Percentiles rank a stretch among this genome's conserved stretches.
Evolutionary conservation across 2,329 filamentous ascomycete species (phyloP).

Genomic region (Fusarium transvaalense): DNA sequence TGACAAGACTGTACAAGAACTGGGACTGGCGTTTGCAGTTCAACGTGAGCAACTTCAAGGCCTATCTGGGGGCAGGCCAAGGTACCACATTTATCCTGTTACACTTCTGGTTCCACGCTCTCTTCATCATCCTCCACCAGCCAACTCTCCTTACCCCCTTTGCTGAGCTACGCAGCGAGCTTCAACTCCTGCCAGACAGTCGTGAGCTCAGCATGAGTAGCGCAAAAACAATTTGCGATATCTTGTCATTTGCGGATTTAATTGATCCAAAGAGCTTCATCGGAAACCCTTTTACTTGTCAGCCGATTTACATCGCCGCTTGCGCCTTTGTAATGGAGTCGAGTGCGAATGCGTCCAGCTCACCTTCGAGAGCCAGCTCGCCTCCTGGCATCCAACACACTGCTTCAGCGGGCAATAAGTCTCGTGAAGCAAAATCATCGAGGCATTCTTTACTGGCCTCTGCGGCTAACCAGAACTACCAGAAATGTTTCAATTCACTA

Average conservation of each 20-base stretch:
- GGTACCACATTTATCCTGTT: constrained; percentile 88
- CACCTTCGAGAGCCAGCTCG: constrained; percentile 67
- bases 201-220: constrained; percentile 87
- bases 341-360: constrained; percentile 74
- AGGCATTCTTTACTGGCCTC: constrained; percentile 84
- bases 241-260: constrained; percentile 85
- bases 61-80: constrained; percentile 83
- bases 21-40: constrained; percentile 83
- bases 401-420: constrained; percentile 12
- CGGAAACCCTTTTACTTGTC: constrained; percentile 88
- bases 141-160: constrained; percentile 86
- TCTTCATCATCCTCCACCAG: constrained; percentile 87
- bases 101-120: constrained; percentile 89
- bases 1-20: constrained; percentile 78
- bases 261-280: constrained; percentile 89
- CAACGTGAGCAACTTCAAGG: constrained; percentile 86
- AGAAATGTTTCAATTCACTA: constrained; percentile 85
- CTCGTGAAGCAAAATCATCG: constrained; percentile 56
- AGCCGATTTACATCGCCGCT: constrained; percentile 91
- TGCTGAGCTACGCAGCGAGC: constrained; percentile 66
- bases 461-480: constrained; percentile 88
- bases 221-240: constrained; percentile 92
- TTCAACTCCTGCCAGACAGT: constrained; percentile 83
- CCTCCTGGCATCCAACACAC: constrained; percentile 53
- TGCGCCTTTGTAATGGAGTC: constrained; percentile 91